Conservation (phyloP, 805 yeast genomes). For the Ogataea henricii region DNA sequence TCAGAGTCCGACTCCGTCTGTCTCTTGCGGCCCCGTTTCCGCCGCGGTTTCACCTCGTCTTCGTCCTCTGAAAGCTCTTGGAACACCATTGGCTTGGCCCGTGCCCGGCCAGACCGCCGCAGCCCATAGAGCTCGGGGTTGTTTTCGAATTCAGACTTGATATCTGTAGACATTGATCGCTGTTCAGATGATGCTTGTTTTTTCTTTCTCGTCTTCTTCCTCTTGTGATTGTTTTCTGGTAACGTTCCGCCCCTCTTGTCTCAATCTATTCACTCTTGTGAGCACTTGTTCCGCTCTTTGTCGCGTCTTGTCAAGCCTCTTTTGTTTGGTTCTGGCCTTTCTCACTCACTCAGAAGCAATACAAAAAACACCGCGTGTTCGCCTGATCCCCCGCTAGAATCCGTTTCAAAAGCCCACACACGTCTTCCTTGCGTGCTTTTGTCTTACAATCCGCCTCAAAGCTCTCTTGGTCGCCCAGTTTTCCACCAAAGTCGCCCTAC, state of each 20-base stretch:
- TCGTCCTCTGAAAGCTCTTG: conserved; percentile 28
- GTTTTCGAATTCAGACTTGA: conserved; percentile 50
- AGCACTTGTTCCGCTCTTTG: neutral
- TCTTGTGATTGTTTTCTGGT: too few relatives aligned
- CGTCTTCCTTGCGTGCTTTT: neutral
- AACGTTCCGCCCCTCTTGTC: too few relatives aligned
- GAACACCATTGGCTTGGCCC: conserved; percentile 38
- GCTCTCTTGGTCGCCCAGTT: neutral
- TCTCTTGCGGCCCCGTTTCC: conserved; percentile 21
- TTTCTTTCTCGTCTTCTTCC: neutral
- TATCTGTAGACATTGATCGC: conserved; percentile 18
- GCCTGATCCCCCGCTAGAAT: neutral
- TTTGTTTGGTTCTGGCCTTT: too few relatives aligned
- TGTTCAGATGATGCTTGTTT: conserved; percentile 14
- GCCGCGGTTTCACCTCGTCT: conserved; percentile 18
- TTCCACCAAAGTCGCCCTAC: neutral
- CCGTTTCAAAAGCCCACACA: neutral
- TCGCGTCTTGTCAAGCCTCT: too few relatives aligned
- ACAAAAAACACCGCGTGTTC: conserved; percentile 1
- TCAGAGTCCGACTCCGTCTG: conserved; percentile 30
- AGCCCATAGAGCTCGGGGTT: conserved; percentile 85
- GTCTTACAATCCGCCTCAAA: neutral
- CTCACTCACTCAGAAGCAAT: too few relatives aligned
- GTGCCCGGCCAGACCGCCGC: conserved; percentile 71
- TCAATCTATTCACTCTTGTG: neutral